These are phyloP conservation scores for Trametes versicolor DNA, from an alignment of 1,284 basidiomycete genomes.

Conservation along the genomic window DNA sequence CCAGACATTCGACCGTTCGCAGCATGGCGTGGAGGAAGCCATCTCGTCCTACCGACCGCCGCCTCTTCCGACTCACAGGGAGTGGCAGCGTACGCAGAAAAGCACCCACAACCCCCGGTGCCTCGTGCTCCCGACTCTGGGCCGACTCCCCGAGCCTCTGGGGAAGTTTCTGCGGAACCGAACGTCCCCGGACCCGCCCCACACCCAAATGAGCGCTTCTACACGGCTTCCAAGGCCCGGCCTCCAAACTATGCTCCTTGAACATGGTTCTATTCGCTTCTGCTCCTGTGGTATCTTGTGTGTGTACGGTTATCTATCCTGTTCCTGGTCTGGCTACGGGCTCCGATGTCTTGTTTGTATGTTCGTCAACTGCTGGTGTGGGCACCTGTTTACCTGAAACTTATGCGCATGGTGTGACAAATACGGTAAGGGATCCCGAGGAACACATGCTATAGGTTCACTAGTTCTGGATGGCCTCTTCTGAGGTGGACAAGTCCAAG, in stretches of 20 bases:
- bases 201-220: conserved; percentile 6
- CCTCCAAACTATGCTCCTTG: conserved; percentile 15
- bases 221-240: not conserved
- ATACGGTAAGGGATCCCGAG: too few relatives aligned
- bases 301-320: not conserved
- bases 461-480: too few relatives aligned
- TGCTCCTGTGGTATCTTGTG: not conserved
- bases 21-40: conserved; percentile 10
- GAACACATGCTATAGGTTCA: too few relatives aligned
- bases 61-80: not conserved
- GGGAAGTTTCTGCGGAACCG: not conserved
- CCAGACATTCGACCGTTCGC: conserved; percentile 19
- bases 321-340: not conserved
- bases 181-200: not conserved
- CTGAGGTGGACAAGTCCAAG: too few relatives aligned
- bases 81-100: not conserved
- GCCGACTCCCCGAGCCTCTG: not conserved
- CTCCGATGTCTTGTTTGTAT: not conserved
- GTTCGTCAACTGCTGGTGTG: too few relatives aligned
- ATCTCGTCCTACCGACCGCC: not conserved
- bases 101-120: not conserved
- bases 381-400: too few relatives aligned
- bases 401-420: too few relatives aligned
- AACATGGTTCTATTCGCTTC: not conserved
- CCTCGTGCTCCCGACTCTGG: not conserved